These are phyloP conservation scores for Lachnellula cervina DNA, from an alignment of 2,329 filamentous ascomycete genomes.

Conservation along the genomic window DNA sequence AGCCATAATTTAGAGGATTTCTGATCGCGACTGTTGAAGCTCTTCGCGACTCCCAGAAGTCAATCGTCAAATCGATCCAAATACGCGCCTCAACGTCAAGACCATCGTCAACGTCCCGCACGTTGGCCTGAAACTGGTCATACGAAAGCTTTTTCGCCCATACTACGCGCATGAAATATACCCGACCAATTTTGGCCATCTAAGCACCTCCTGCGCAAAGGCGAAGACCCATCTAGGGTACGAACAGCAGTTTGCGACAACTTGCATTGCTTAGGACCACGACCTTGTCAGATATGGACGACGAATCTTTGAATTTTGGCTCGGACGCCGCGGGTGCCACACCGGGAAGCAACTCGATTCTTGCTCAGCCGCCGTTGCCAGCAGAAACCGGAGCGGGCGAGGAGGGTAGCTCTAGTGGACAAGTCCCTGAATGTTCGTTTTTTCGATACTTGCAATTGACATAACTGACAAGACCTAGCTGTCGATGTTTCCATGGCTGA, in stretches of 20 bases:
- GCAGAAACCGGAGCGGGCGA: slow-evolving; percentile 34
- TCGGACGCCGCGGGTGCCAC: slow-evolving; percentile 53
- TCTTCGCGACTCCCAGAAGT: slow-evolving; percentile 18
- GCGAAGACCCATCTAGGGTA: slow-evolving; percentile 3
- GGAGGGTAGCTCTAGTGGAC: slow-evolving; percentile 21
- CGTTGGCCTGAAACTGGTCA: background rate
- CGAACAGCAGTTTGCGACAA: slow-evolving; percentile 28
- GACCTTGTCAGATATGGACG: slow-evolving; percentile 48
- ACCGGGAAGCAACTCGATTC: slow-evolving; percentile 51
- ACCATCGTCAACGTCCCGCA: slow-evolving; percentile 16
- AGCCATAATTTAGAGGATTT: background rate
- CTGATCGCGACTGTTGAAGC: slow-evolving; percentile 6
- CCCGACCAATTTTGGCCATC: slow-evolving; percentile 12
- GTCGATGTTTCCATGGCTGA: slow-evolving; percentile 63
- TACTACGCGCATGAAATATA: slow-evolving; percentile 8
- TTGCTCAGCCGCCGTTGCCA: slow-evolving; percentile 51
- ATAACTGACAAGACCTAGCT: slow-evolving; percentile 7
- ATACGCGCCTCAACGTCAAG: slow-evolving; percentile 15
- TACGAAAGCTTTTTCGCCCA: background rate
- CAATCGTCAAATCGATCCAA: slow-evolving; percentile 9
- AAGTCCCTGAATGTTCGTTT: slow-evolving; percentile 43
- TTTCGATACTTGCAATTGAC: slow-evolving; percentile 2
- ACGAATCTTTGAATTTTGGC: slow-evolving; percentile 50
- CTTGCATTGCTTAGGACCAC: slow-evolving; percentile 17
- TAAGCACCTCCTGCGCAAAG: slow-evolving; percentile 12